phyloP scores from a whole-genome alignment of 768 basidiomycete species.

The Trametes punicea region DNA sequence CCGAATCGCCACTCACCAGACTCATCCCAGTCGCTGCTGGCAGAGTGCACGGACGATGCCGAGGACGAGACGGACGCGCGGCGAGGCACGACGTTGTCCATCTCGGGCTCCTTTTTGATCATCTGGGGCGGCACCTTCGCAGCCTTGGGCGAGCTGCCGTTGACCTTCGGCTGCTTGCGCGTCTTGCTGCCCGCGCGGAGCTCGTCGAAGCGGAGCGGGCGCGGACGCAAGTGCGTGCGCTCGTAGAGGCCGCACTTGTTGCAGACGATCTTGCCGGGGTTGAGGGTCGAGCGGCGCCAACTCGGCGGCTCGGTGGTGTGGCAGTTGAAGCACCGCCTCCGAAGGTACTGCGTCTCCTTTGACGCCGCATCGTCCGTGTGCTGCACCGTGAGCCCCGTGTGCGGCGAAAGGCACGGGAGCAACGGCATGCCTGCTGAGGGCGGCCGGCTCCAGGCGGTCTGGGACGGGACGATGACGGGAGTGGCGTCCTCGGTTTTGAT shows the following conservation, averaged over 20 bases:
- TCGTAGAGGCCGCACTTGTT: conserved; percentile 93
- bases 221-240: conserved; percentile 79
- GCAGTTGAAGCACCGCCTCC: conserved; percentile 86
- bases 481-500: conserved; percentile 69
- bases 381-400: conserved; percentile 64
- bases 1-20: conserved; percentile 45
- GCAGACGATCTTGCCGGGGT: conserved; percentile 90
- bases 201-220: conserved; percentile 85
- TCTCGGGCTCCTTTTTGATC: conserved; percentile 63
- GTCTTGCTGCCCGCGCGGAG: conserved; percentile 84
- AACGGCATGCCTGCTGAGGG: conserved; percentile 32
- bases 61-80: conserved; percentile 65
- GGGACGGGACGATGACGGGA: conserved; percentile 62
- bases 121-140: conserved; percentile 33
- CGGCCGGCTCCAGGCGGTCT: conserved; percentile 47
- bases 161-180: conserved; percentile 48
- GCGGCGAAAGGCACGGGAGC: conserved; percentile 39
- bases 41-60: conserved; percentile 50
- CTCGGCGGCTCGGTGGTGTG: conserved; percentile 88
- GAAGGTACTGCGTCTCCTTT: conserved; percentile 89
- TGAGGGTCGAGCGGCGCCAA: conserved; percentile 85
- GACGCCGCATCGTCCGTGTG: conserved; percentile 89
- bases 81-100: conserved; percentile 39
- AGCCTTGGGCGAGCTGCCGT: conserved; percentile 27
- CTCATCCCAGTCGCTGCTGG: conserved; percentile 82